Evolutionary conservation across 495 filamentous ascomycete species (phyloP), one percentile per base, ranked within the genome.

Genomic region (Apodospora peruviana): DNA sequence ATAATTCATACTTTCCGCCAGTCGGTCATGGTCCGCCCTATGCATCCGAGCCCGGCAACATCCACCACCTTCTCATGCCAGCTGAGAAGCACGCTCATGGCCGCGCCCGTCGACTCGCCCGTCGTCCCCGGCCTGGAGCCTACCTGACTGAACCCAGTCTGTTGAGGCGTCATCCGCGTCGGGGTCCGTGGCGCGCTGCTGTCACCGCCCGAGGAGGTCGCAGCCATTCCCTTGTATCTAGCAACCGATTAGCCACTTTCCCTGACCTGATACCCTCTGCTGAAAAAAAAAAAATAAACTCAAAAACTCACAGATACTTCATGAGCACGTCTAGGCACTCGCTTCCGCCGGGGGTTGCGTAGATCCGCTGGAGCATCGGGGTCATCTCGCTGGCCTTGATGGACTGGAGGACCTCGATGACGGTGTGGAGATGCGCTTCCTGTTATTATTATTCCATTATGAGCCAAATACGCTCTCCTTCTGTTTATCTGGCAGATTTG

Each of bases 21-120:
- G 74, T 96, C 91, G 20, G 87, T 88, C 90, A 96, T 95, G 43
- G 87, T 84, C 54, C 91, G 75, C 53, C 89, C 84, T 71, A 96
- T 91, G 66, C 85, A 84, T 16, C 90, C 91, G 56, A 86, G 75
- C 32, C 91, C 91, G 17, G 88, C 83, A 56, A 96, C 79, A 57
- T 95, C 90, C 2, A 95, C 89, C 39, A 94, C 72, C 77, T 94
- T 95, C 77, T 96, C 90, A 60, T 95, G 90, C 90, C 90, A 96
- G 62, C 86, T 94, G 54, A 96, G 70, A 59, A 96, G 61, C 38
- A 96, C 90, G 55, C 90, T 95, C 90, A 95, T 95, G 39, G 84
- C 86, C 56, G 88, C 81, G 40, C 89, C 87, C 54, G 86, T 85
- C 48, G 85, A 85, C 50, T 91, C 88, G 55, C 80, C 83, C 17